A percentile compares a stretch with the other conserved stretches of the same genome.
These are phyloP conservation scores for Tillandsia leiboldiana DNA, from an alignment of 176 grass and related monocot genomes.

Conservation along the genomic window DNA sequence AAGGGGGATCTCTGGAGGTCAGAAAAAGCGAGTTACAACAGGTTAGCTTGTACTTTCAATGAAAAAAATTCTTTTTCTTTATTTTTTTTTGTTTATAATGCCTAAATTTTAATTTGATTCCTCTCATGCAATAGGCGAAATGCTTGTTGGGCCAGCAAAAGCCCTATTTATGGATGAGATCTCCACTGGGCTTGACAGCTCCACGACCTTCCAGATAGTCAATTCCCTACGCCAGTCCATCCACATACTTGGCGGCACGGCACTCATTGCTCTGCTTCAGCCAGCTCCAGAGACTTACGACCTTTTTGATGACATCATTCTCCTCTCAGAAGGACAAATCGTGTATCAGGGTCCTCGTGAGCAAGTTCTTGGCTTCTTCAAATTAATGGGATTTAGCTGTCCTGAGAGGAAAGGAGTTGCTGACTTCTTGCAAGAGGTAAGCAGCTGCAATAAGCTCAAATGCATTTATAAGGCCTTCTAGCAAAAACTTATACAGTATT, in stretches of 20 bases:
- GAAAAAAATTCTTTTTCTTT: background rate
- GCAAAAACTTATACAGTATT: no score
- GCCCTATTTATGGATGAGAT: conserved; percentile 97
- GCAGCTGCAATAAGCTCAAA: no score
- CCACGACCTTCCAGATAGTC: conserved; percentile 89
- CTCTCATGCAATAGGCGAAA: conserved; percentile 52
- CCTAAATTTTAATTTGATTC: background rate
- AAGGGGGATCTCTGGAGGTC: conserved; percentile 87
- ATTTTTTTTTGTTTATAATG: background rate
- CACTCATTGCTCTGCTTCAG: conserved; percentile 81
- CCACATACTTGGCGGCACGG: conserved; percentile 75
- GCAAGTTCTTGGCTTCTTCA: conserved; percentile 76
- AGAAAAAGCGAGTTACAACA: conserved; percentile 91
- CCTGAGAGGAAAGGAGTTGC: conserved; percentile 79
- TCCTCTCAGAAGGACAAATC: conserved; percentile 74
- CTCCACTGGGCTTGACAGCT: conserved; percentile 92
- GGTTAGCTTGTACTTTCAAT: conserved; percentile 29
- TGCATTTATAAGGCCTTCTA: no score
- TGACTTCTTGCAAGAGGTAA: conserved; percentile 91
- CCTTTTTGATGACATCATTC: conserved; percentile 86
- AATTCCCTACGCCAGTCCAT: conserved; percentile 64
- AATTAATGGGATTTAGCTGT: conserved; percentile 78
- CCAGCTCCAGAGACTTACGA: conserved; percentile 93
- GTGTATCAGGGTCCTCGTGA: conserved; percentile 84
- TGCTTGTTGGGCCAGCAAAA: conserved; percentile 91